A percentile compares a stretch with the other conserved stretches of the same genome.
phyloP scores from a whole-genome alignment of 768 basidiomycete species.

The Tricholoma terreum region DNA sequence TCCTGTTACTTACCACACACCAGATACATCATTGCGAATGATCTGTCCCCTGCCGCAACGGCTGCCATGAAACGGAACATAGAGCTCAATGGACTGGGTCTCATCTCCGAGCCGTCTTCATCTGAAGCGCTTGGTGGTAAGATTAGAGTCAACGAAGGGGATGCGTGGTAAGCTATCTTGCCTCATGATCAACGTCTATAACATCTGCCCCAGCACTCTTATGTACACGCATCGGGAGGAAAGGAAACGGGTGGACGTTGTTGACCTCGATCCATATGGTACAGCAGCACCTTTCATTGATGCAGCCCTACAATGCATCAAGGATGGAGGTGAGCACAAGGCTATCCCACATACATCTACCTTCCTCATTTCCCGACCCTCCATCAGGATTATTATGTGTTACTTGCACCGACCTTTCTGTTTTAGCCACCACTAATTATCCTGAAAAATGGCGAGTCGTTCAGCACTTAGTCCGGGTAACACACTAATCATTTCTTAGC shows the following conservation, averaged over 20 bases:
- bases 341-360: not conserved
- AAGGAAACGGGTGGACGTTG: slow-evolving; percentile 76
- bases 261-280: slow-evolving; percentile 98
- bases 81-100: slow-evolving; percentile 69
- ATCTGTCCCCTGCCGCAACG: slow-evolving; percentile 78
- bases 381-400: slow-evolving; percentile 80
- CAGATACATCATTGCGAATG: slow-evolving; percentile 94
- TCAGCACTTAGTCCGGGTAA: not conserved
- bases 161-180: slow-evolving; percentile 70
- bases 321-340: slow-evolving; percentile 75
- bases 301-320: slow-evolving; percentile 83
- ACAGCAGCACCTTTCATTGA: slow-evolving; percentile 97
- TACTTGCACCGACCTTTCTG: slow-evolving; percentile 94
- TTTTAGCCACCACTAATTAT: slow-evolving; percentile 90
- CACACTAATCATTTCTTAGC: not conserved
- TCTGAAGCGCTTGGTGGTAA: slow-evolving; percentile 34
- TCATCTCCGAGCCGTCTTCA: slow-evolving; percentile 16
- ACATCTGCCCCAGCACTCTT: slow-evolving; percentile 52
- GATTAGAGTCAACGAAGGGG: slow-evolving; percentile 85
- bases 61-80: slow-evolving; percentile 87
- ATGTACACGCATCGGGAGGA: slow-evolving; percentile 89
- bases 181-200: not conserved
- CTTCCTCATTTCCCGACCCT: not conserved
- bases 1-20: slow-evolving; percentile 8
- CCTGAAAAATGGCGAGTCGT: slow-evolving; percentile 89